Evolutionary conservation across 1,284 basidiomycete species (phyloP).

Genomic region (Golubevia sp.): DNA sequence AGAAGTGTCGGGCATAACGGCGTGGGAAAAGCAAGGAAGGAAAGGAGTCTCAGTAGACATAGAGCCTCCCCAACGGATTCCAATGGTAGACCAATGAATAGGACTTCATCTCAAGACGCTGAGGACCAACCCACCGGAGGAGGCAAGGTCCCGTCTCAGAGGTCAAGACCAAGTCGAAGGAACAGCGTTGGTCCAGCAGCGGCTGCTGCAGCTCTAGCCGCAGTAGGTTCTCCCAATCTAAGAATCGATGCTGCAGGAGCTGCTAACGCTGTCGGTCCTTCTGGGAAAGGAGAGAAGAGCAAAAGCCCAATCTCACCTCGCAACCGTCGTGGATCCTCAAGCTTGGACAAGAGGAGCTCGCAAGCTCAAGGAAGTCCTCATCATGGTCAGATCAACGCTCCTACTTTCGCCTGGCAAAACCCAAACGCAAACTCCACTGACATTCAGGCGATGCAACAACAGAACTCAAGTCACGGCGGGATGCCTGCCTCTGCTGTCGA

Average conservation of each 20-base stretch:
- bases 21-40: not conserved
- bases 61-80: not conserved
- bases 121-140: slow-evolving; percentile 14
- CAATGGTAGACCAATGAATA: not conserved
- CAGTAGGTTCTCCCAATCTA: slow-evolving; percentile 1
- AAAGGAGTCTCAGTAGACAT: not conserved
- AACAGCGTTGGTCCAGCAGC: slow-evolving; percentile 36
- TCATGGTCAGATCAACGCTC: slow-evolving; percentile 26
- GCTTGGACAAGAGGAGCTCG: slow-evolving; percentile 3
- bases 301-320: slow-evolving; percentile 3
- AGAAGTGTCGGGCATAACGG: not conserved
- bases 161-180: slow-evolving; percentile 22
- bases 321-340: slow-evolving; percentile 4
- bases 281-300: slow-evolving; percentile 2
- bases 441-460: slow-evolving; percentile 8
- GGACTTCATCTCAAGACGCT: slow-evolving; percentile 22
- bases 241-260: slow-evolving; percentile 8
- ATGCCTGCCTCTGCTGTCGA: not conserved
- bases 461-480: not conserved
- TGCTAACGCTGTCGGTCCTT: not conserved
- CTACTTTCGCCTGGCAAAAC: slow-evolving; percentile 13
- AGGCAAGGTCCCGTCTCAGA: slow-evolving; percentile 31
- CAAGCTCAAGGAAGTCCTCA: slow-evolving; percentile 18
- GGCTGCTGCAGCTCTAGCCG: slow-evolving; percentile 5
- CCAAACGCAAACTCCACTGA: slow-evolving; percentile 19